phyloP scores from a whole-genome alignment of 1,284 basidiomycete genomes.

The Gomphus sp. region DNA sequence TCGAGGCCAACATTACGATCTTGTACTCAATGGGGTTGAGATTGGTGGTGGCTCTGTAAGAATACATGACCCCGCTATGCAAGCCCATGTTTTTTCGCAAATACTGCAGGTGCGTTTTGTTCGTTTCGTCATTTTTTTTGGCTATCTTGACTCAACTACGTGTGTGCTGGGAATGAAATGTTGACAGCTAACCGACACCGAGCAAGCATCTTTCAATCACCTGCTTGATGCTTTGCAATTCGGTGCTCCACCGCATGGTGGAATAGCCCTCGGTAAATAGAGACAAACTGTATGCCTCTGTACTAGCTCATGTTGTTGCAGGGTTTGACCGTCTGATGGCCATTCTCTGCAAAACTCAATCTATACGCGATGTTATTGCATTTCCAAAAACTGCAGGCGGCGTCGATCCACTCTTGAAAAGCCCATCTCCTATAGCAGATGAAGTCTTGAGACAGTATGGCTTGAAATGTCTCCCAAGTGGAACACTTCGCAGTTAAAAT shows the following conservation, averaged over 20 bases:
- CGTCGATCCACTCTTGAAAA: constrained; percentile 83
- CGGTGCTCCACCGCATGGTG: constrained; percentile 94
- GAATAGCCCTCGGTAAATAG: constrained; percentile 75
- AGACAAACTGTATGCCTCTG: constrained; percentile 8
- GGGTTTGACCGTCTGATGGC: constrained; percentile 91
- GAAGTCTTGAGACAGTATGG: constrained; percentile 41
- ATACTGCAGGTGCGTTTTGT: constrained; percentile 58
- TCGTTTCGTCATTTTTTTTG: constrained; percentile 3
- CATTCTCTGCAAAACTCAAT: constrained; percentile 75
- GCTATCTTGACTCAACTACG: background rate
- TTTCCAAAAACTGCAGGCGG: constrained; percentile 88
- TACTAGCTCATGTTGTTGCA: constrained; percentile 22
- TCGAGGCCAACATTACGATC: constrained; percentile 93
- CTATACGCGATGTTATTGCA: constrained; percentile 92
- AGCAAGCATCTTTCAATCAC: constrained; percentile 73
- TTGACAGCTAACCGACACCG: constrained; percentile 57
- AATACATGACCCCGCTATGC: constrained; percentile 81
- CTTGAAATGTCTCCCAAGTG: constrained; percentile 6
- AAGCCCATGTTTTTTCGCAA: constrained; percentile 73
- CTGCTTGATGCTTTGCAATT: constrained; percentile 78
- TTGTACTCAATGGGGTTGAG: constrained; percentile 92
- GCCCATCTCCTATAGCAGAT: constrained; percentile 55
- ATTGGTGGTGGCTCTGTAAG: constrained; percentile 92
- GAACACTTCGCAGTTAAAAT: background rate
- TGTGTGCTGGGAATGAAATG: background rate